Evolutionary conservation across 1,284 basidiomycete genomes (phyloP).

Genomic region (Rhodotorula glutinis): DNA sequence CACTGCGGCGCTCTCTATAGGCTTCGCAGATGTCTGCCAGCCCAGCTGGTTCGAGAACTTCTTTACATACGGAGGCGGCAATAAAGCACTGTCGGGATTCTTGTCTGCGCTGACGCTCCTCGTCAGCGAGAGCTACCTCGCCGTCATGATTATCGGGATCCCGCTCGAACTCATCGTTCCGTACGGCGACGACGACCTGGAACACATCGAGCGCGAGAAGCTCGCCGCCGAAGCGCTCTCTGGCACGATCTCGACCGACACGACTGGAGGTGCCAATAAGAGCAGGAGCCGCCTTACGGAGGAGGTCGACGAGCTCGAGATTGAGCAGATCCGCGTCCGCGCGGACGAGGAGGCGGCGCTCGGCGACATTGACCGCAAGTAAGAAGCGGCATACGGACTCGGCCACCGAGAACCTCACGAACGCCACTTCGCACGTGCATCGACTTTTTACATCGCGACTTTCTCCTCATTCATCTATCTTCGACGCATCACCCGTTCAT

Average conservation of each 20-base stretch:
- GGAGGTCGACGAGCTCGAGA: slow-evolving; percentile 2
- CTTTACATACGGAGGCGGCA: slow-evolving; percentile 9
- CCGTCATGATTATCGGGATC: slow-evolving; percentile 11
- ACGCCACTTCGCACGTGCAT: neutral
- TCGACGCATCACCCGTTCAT: neutral
- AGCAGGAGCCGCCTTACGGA: neutral
- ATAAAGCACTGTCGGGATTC: slow-evolving; percentile 17
- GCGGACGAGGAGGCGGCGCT: slow-evolving; percentile 9
- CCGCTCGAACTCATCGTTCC: slow-evolving; percentile 15
- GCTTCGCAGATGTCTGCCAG: slow-evolving; percentile 1
- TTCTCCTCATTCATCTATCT: neutral
- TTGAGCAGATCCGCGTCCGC: neutral
- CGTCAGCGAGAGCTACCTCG: slow-evolving; percentile 15
- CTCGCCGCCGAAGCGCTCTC: neutral
- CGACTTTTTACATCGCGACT: neutral
- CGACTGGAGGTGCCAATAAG: neutral
- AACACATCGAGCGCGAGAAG: neutral
- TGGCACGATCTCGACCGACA: neutral
- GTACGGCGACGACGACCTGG: slow-evolving; percentile 15
- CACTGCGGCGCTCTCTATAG: slow-evolving; percentile 14
- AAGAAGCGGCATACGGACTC: too few species aligned
- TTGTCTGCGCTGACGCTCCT: slow-evolving; percentile 13
- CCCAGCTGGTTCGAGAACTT: slow-evolving; percentile 17
- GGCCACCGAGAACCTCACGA: neutral
- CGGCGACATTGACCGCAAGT: slow-evolving; percentile 6